phyloP scores from a whole-genome alignment of 306 rosid genomes.

The Alnus rubra region DNA sequence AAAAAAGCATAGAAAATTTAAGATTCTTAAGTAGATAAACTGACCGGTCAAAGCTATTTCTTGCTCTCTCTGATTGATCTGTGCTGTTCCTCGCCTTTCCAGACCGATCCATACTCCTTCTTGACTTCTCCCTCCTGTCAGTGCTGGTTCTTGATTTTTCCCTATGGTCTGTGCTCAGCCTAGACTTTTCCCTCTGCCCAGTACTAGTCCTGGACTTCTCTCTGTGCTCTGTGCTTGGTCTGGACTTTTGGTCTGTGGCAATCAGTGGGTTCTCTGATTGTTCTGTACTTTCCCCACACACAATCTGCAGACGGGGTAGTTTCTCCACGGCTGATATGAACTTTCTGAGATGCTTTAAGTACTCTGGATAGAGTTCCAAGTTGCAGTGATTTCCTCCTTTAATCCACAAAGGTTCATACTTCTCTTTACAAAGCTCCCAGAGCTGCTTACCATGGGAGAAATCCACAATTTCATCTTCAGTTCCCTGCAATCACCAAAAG shows the following conservation, averaged over 20 bases:
- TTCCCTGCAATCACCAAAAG: conserved; percentile 45
- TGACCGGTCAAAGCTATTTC: conserved; percentile 71
- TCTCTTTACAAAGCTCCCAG: conserved; percentile 68
- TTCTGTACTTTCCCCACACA: conserved; percentile 13
- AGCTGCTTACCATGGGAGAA: conserved; percentile 66
- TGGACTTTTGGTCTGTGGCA: conserved; percentile 32
- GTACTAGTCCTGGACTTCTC: conserved; percentile 46
- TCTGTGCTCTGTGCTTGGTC: conserved; percentile 39
- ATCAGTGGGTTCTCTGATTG: conserved; percentile 11
- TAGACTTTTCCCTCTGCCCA: conserved; percentile 45
- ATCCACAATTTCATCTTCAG: conserved; percentile 75
- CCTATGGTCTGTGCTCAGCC: conserved; percentile 45
- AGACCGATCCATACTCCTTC: conserved; percentile 47
- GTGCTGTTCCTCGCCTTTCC: conserved; percentile 52
- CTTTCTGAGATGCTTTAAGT: conserved; percentile 59
- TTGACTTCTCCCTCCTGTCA: conserved; percentile 48
- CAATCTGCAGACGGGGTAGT: conserved; percentile 26
- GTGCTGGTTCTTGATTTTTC: conserved; percentile 54
- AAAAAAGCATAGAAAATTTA: not conserved
- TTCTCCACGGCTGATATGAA: conserved; percentile 62
- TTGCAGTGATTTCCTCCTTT: conserved; percentile 66
- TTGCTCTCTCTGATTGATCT: conserved; percentile 59
- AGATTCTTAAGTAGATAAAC: conserved; percentile 2
- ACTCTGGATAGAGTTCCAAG: conserved; percentile 63
- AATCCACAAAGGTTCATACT: conserved; percentile 72